Percentiles rank a stretch among this genome's conserved stretches.
phyloP scores from a whole-genome alignment of 2,329 filamentous ascomycete genomes.

The Apiospora phragmitis region DNA sequence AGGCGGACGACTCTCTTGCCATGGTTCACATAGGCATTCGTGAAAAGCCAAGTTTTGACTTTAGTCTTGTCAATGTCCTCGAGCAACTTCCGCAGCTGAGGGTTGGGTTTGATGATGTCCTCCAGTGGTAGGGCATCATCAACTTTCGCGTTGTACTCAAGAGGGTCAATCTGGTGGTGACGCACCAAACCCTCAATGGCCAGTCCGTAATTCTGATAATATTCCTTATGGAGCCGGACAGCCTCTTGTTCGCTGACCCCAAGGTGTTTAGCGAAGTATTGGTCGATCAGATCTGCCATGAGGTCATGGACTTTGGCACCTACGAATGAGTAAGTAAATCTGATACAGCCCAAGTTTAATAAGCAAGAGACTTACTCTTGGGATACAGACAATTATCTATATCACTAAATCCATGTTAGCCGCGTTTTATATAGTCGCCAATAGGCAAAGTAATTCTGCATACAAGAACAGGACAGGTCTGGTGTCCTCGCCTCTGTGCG shows the following conservation, averaged over 20 bases:
- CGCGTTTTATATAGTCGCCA: slow-evolving; percentile 22
- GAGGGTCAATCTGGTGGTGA: slow-evolving; percentile 90
- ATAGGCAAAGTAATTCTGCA: slow-evolving; percentile 20
- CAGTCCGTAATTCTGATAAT: slow-evolving; percentile 96
- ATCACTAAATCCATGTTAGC: slow-evolving; percentile 62
- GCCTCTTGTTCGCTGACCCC: slow-evolving; percentile 75
- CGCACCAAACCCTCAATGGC: slow-evolving; percentile 93
- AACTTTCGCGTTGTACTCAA: slow-evolving; percentile 92
- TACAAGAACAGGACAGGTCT: slow-evolving; percentile 47
- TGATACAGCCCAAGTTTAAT: slow-evolving; percentile 9
- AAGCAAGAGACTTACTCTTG: slow-evolving; percentile 59
- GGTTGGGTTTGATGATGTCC: slow-evolving; percentile 76
- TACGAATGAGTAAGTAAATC: slow-evolving; percentile 31
- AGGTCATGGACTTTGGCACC: slow-evolving; percentile 80
- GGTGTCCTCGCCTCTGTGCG: slow-evolving; percentile 23
- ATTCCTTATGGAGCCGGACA: slow-evolving; percentile 81
- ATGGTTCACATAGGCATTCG: slow-evolving; percentile 92
- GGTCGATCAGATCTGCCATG: slow-evolving; percentile 81
- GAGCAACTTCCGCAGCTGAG: slow-evolving; percentile 72
- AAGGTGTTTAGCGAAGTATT: slow-evolving; percentile 68
- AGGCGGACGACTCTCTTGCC: slow-evolving; percentile 79
- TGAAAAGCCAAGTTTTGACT: slow-evolving; percentile 90
- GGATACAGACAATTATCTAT: slow-evolving; percentile 98
- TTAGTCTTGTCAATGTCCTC: slow-evolving; percentile 80
- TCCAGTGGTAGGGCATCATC: slow-evolving; percentile 93